A percentile compares a stretch with the other conserved stretches of the same genome.
Evolutionary conservation across 805 yeast species (phyloP).

Genomic region (Starmera dryadoides): DNA sequence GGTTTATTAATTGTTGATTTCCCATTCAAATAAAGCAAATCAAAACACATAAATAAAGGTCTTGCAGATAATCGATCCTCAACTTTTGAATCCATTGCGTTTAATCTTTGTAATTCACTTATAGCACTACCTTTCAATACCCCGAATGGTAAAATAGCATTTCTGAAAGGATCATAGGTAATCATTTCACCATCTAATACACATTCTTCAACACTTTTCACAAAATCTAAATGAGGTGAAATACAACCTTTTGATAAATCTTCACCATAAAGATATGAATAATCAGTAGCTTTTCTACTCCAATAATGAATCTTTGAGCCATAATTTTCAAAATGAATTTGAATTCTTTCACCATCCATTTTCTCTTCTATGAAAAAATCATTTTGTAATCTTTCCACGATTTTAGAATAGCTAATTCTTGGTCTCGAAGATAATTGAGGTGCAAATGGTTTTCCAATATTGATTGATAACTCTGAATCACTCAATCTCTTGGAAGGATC

Average conservation of each 20-base stretch:
- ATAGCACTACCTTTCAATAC: conserved; percentile 65
- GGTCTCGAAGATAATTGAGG: conserved; percentile 71
- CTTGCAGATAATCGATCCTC: conserved; percentile 29
- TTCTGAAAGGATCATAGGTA: conserved; percentile 61
- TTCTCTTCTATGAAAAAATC: conserved; percentile 80
- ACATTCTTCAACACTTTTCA: conserved; percentile 27
- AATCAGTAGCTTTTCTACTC: conserved; percentile 69
- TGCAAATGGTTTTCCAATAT: conserved; percentile 40
- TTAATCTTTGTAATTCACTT: conserved; percentile 38
- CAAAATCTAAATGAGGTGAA: conserved; percentile 39
- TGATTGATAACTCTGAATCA: conserved; percentile 27
- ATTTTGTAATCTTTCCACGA: conserved; percentile 37
- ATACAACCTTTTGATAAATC: conserved; percentile 43
- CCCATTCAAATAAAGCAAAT: conserved; percentile 66
- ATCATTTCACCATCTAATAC: conserved; percentile 90
- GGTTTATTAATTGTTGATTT: conserved; percentile 47
- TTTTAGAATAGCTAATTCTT: conserved; percentile 37
- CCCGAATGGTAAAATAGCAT: conserved; percentile 69
- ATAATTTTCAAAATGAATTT: conserved; percentile 53
- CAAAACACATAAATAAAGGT: conserved; percentile 65
- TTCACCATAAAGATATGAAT: conserved; percentile 61
- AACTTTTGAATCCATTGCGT: conserved; percentile 22
- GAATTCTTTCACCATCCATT: conserved; percentile 87
- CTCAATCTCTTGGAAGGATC: conserved; percentile 42
- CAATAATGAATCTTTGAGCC: conserved; percentile 28